phyloP scores from a whole-genome alignment of 192 early-diverging fungal species.

The Coemansia asiatica region DNA sequence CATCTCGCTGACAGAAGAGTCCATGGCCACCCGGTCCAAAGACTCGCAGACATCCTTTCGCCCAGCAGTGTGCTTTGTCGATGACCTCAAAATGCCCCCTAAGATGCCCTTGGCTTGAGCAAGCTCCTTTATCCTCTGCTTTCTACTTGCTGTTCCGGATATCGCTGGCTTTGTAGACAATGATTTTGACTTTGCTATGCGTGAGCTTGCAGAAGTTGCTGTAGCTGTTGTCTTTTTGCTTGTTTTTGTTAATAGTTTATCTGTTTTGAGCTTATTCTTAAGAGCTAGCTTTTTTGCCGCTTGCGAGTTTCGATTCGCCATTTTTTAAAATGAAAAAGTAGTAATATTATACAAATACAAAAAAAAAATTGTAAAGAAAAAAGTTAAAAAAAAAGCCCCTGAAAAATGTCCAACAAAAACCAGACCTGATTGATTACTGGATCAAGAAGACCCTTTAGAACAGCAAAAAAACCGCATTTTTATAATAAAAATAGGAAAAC shows the following conservation, averaged over 20 bases:
- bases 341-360: not conserved
- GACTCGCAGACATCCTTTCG: conserved; percentile 25
- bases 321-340: not conserved
- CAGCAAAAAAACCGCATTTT: too few relatives aligned
- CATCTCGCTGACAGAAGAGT: not conserved
- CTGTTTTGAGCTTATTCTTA: conserved; percentile 28
- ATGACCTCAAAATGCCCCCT: conserved; percentile 11
- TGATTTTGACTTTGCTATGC: not conserved
- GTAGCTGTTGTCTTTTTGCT: not conserved
- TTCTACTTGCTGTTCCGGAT: not conserved
- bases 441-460: not conserved
- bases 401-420: too few relatives aligned
- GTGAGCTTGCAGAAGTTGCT: not conserved
- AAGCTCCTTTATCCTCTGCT: conserved; percentile 15
- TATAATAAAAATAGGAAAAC: conserved; percentile 1
- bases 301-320: conserved; percentile 7
- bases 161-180: not conserved
- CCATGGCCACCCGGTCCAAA: conserved; percentile 23
- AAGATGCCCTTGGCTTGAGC: conserved; percentile 9
- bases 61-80: conserved; percentile 39
- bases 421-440: not conserved
- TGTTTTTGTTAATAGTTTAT: not conserved
- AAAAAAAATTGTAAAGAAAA: conserved; percentile 7
- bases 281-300: conserved; percentile 5
- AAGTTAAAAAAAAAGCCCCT: not conserved